phyloP scores from a whole-genome alignment of 2,329 filamentous ascomycete genomes.

The Berkeleyomyces basicola region DNA sequence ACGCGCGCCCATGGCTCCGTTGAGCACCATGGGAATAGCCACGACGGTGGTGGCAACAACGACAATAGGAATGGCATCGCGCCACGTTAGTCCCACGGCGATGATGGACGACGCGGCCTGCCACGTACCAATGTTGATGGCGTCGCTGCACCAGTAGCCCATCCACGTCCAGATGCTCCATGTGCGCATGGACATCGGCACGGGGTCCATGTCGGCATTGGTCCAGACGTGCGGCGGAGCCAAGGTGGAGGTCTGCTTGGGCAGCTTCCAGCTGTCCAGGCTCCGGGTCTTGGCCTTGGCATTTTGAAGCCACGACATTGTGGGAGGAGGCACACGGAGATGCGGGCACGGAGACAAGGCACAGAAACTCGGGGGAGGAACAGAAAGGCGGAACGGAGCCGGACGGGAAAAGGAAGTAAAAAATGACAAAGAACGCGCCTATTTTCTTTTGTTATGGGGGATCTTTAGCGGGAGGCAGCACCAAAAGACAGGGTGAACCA shows the following conservation, averaged over 20 bases:
- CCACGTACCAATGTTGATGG: conserved; percentile 13
- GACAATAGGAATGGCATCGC: conserved; percentile 28
- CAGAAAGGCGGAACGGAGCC: background rate
- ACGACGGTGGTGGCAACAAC: conserved; percentile 28
- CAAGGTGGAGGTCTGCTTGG: conserved; percentile 11
- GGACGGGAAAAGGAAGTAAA: background rate
- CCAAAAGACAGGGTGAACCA: background rate
- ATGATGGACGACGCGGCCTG: conserved; percentile 22
- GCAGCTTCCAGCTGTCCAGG: conserved; percentile 8
- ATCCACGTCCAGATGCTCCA: conserved; percentile 30
- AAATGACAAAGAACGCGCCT: background rate
- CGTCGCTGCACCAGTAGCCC: conserved; percentile 32
- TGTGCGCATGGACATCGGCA: conserved; percentile 25
- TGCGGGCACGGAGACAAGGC: background rate
- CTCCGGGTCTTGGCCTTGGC: conserved; percentile 10
- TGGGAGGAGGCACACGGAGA: background rate
- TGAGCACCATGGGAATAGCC: conserved; percentile 27
- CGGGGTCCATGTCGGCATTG: conserved; percentile 22
- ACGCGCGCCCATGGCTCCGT: conserved; percentile 26
- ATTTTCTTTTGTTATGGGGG: background rate
- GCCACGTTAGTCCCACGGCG: conserved; percentile 27
- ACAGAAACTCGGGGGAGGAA: background rate
- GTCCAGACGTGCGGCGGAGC: conserved; percentile 19
- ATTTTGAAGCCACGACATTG: conserved; percentile 10
- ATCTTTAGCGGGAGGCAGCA: background rate